phyloP scores from a whole-genome alignment of 2,329 filamentous ascomycete genomes.

The Ascochyta clinopodiicola region DNA sequence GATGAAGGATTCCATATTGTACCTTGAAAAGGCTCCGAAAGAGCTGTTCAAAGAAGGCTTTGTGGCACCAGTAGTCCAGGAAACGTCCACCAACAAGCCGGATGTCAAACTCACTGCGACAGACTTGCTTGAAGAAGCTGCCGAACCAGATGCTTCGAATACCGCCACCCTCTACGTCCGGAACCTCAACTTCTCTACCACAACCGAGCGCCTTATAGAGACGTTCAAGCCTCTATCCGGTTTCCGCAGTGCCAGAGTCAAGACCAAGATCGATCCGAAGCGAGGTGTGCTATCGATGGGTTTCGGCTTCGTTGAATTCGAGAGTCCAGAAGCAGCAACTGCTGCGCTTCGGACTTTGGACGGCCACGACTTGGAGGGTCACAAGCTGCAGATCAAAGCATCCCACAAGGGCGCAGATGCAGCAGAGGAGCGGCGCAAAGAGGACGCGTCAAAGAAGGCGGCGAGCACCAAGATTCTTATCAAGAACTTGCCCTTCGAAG shows the following conservation, averaged over 20 bases:
- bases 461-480: slow-evolving; percentile 92
- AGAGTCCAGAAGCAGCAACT: slow-evolving; percentile 76
- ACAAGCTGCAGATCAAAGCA: slow-evolving; percentile 82
- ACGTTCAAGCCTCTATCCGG: slow-evolving; percentile 83
- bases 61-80: slow-evolving; percentile 41
- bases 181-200: slow-evolving; percentile 92
- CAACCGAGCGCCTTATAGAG: slow-evolving; percentile 75
- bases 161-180: slow-evolving; percentile 89
- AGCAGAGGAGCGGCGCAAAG: slow-evolving; percentile 81
- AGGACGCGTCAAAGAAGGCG: slow-evolving; percentile 82
- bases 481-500: slow-evolving; percentile 98
- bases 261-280: slow-evolving; percentile 93
- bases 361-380: slow-evolving; percentile 83
- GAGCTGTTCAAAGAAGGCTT: slow-evolving; percentile 68
- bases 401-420: slow-evolving; percentile 89
- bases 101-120: slow-evolving; percentile 67
- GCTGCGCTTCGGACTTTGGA: slow-evolving; percentile 87
- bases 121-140: slow-evolving; percentile 69
- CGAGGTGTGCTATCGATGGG: slow-evolving; percentile 94
- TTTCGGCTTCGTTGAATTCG: slow-evolving; percentile 90
- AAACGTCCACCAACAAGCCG: slow-evolving; percentile 37
- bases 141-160: slow-evolving; percentile 62
- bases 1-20: slow-evolving; percentile 88
- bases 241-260: slow-evolving; percentile 87
- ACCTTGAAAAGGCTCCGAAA: slow-evolving; percentile 91